Base-by-base conservation (phyloP, 1,284 basidiomycete species). In the Ustilago cynodontis region DNA sequence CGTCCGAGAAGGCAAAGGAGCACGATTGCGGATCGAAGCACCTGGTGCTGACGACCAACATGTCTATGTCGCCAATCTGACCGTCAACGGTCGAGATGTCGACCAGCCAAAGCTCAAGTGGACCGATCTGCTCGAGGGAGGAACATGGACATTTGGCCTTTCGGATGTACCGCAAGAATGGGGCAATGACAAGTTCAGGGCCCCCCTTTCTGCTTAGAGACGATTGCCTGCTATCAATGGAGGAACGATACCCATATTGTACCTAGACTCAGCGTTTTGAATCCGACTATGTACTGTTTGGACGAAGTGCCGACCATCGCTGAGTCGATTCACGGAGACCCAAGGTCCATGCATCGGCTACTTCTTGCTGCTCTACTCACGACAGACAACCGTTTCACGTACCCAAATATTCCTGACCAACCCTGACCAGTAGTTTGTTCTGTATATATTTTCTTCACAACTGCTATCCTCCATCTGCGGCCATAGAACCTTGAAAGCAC, bases 401-500 rank as follows among this genome's bases (percentile, higher is more conserved):
- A n/a, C n/a, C n/a, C n/a, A n/a, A n/a, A n/a, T n/a, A n/a, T n/a
- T n/a, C n/a, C n/a, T n/a, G n/a, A n/a, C n/a, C n/a, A n/a, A n/a
- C n/a, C n/a, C n/a, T n/a, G n/a, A n/a, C n/a, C n/a, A n/a, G n/a
- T n/a, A n/a, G n/a, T n/a, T n/a, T n/a, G n/a, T n/a, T n/a, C n/a
- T n/a, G n/a, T n/a, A n/a, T n/a, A n/a, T n/a, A n/a, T n/a, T n/a
- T n/a, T n/a, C n/a, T n/a, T n/a, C n/a, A n/a, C n/a, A n/a, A n/a
- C n/a, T n/a, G n/a, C n/a, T n/a, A n/a, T n/a, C n/a, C n/a, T n/a
- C n/a, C 57, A 91, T 91, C 90, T 90, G 90, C 88, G 90, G 90
- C 90, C 90, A 91, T 90, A 91, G 90, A 90, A 91, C 90, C 89
- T 88, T 89, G 90, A 91, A 91, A 91, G 89, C 90, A 91, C 90